Evolutionary conservation across 2,329 filamentous ascomycete genomes (phyloP).

Genomic region (Arthrobotrys musiformis): DNA sequence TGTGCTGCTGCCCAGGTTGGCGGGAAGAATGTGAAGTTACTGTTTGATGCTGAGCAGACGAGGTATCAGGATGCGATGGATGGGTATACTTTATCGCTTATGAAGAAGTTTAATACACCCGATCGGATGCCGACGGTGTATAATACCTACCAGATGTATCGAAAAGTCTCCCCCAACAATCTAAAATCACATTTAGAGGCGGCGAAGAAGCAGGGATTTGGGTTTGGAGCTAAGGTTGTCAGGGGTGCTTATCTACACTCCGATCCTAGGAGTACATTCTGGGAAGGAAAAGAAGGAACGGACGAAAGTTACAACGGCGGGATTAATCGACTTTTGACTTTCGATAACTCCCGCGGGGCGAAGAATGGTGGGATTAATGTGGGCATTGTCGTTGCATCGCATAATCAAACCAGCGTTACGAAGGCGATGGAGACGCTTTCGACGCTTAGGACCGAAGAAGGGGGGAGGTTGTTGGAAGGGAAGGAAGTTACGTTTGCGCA

Average conservation of each 20-base stretch:
- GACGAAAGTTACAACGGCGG: conserved; percentile 79
- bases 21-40: conserved; percentile 75
- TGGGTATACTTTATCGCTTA: conserved; percentile 72
- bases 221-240: conserved; percentile 78
- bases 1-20: conserved; percentile 73
- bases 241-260: conserved; percentile 78
- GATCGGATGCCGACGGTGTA: conserved; percentile 76
- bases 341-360: conserved; percentile 5
- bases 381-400: conserved; percentile 79
- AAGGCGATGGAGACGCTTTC: conserved; percentile 68
- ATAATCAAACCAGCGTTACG: conserved; percentile 79
- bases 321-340: conserved; percentile 72
- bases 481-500: conserved; percentile 72
- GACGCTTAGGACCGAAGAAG: conserved; percentile 63
- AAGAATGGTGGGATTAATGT: conserved; percentile 27
- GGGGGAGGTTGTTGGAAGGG: conserved; percentile 61
- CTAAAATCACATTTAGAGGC: conserved; percentile 71
- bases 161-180: conserved; percentile 71
- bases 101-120: conserved; percentile 77
- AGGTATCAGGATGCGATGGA: conserved; percentile 82
- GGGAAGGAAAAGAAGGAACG: conserved; percentile 77
- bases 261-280: conserved; percentile 76
- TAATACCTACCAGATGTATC: conserved; percentile 81
- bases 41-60: conserved; percentile 88
- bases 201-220: conserved; percentile 72